Conservation (phyloP, 2,329 filamentous ascomycete species). For the Fonsecaea nubica region DNA sequence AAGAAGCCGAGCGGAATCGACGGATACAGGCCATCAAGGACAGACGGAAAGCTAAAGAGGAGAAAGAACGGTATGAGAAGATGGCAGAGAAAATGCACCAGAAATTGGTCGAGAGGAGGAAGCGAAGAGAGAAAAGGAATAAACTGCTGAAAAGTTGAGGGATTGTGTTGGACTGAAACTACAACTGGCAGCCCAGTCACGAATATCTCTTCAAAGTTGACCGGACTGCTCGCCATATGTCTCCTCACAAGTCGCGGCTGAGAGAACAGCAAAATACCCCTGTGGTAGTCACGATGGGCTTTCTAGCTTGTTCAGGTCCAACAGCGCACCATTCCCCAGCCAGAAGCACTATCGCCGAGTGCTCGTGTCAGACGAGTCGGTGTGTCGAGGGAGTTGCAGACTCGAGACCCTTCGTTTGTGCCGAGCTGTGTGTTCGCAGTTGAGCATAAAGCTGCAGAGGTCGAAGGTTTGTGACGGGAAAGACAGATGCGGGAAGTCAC, state of each 20-base stretch:
- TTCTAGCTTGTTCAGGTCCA: neutral
- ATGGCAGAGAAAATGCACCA: constrained; percentile 98
- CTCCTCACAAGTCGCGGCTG: neutral
- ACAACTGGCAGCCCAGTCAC: neutral
- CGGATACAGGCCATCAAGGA: constrained; percentile 82
- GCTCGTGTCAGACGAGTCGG: neutral
- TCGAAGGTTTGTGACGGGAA: neutral
- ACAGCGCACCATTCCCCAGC: neutral
- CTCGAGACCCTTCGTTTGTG: neutral
- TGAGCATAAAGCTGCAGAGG: neutral
- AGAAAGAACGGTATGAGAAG: constrained; percentile 89
- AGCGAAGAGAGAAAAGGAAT: constrained; percentile 92
- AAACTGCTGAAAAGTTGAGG: constrained; percentile 40
- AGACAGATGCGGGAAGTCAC: neutral
- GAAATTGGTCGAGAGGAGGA: constrained; percentile 90
- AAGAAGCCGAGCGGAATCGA: constrained; percentile 82
- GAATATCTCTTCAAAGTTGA: neutral
- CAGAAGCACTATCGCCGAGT: neutral
- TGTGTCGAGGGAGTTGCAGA: neutral
- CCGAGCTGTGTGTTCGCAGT: neutral
- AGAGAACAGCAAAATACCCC: neutral
- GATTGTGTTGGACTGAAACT: neutral
- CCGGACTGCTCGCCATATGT: neutral
- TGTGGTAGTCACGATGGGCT: neutral
- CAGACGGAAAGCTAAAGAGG: constrained; percentile 84